phyloP scores from a whole-genome alignment of 768 basidiomycete genomes.

The Russula olivacea region DNA sequence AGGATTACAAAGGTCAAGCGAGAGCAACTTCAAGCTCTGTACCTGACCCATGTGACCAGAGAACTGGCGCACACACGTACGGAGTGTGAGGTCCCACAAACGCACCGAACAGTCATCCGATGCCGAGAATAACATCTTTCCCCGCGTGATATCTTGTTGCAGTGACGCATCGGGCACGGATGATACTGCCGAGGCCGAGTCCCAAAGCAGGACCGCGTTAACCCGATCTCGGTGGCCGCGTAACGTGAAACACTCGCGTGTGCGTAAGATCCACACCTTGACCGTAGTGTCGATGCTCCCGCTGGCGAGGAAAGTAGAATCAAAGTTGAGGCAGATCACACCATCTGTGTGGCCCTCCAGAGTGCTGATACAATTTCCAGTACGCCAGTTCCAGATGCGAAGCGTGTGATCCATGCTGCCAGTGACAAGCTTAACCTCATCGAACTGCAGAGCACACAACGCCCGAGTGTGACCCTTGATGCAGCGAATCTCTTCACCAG shows the following conservation, averaged over 20 bases:
- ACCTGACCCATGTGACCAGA: conserved; percentile 92
- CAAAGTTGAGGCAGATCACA: conserved; percentile 87
- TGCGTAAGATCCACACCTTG: conserved; percentile 91
- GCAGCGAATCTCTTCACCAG: conserved; percentile 74
- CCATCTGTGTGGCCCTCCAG: conserved; percentile 88
- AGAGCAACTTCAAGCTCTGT: conserved; percentile 78
- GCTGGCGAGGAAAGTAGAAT: conserved; percentile 85
- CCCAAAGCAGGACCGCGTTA: conserved; percentile 92
- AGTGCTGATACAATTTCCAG: conserved; percentile 80
- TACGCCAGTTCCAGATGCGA: conserved; percentile 94
- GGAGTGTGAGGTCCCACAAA: conserved; percentile 83
- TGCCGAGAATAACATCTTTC: conserved; percentile 96
- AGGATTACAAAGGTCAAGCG: conserved; percentile 41
- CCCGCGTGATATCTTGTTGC: conserved; percentile 59
- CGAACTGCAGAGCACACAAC: conserved; percentile 92
- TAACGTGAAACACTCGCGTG: conserved; percentile 86
- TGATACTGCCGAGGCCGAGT: conserved; percentile 39
- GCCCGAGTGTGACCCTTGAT: conserved; percentile 88
- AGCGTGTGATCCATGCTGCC: conserved; percentile 95
- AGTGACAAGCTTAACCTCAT: conserved; percentile 90
- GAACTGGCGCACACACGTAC: conserved; percentile 79
- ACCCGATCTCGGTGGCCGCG: conserved; percentile 96
- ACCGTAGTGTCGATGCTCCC: conserved; percentile 94
- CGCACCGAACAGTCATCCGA: conserved; percentile 92
- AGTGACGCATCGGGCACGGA: conserved; percentile 32